Percentiles rank a stretch among this genome's conserved stretches.
Evolutionary conservation across 768 basidiomycete genomes (phyloP).

Genomic region (Calvatia gigantea): DNA sequence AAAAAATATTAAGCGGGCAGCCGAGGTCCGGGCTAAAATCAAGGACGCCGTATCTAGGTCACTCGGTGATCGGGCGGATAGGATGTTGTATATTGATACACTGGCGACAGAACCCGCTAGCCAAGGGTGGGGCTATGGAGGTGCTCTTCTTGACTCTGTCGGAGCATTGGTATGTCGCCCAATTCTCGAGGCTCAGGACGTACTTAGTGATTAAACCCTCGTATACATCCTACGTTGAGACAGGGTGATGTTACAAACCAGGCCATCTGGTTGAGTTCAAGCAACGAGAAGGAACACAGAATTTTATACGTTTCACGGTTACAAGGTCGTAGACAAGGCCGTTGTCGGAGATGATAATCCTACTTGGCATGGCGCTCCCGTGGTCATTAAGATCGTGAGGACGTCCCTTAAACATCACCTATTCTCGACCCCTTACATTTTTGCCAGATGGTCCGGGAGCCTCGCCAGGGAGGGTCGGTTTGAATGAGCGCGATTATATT

Average conservation of each 20-base stretch:
- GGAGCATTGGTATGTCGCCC: constrained; percentile 18
- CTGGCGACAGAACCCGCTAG: constrained; percentile 18
- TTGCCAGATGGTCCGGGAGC: constrained; percentile 22
- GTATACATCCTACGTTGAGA: neutral
- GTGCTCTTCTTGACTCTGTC: constrained; percentile 20
- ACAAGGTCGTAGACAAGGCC: constrained; percentile 17
- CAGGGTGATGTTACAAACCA: constrained; percentile 20
- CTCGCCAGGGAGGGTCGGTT: neutral
- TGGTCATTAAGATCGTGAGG: constrained; percentile 21
- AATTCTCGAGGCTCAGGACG: neutral
- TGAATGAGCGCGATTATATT: neutral
- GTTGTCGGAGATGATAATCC: constrained; percentile 22
- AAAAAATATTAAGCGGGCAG: constrained; percentile 14
- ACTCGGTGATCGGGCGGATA: constrained; percentile 18
- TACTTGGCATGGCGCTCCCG: constrained; percentile 19
- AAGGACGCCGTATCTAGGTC: constrained; percentile 12
- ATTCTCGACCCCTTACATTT: neutral
- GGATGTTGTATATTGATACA: constrained; percentile 20
- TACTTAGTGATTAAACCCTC: neutral
- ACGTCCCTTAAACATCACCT: neutral
- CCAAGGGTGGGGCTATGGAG: constrained; percentile 21
- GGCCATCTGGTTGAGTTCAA: constrained; percentile 20
- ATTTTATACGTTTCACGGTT: constrained; percentile 27
- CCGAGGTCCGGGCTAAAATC: constrained; percentile 15
- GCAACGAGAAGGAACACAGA: constrained; percentile 19